Evolutionary conservation across 495 filamentous ascomycete species (phyloP).

Genomic region (Talaromyces stipitatus): DNA sequence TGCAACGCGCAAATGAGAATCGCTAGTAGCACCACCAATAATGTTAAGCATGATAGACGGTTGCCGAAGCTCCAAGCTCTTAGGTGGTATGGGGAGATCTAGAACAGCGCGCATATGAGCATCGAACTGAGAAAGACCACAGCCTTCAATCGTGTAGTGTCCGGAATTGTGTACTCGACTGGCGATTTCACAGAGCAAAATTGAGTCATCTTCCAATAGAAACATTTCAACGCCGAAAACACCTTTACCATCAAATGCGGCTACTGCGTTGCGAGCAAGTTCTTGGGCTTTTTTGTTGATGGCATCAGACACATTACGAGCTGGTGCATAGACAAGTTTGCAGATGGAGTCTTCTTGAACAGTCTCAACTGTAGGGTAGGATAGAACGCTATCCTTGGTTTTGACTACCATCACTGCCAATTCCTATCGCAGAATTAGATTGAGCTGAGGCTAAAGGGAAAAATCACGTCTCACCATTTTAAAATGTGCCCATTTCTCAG

Average conservation of each 20-base stretch:
- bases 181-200: slow-evolving; percentile 91
- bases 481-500: slow-evolving; percentile 86
- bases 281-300: slow-evolving; percentile 61
- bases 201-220: slow-evolving; percentile 63
- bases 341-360: slow-evolving; percentile 93
- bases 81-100: slow-evolving; percentile 60
- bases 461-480: slow-evolving; percentile 39
- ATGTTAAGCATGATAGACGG: slow-evolving; percentile 95
- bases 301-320: slow-evolving; percentile 56
- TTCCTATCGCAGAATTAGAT: slow-evolving; percentile 39
- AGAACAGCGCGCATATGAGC: slow-evolving; percentile 83
- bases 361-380: slow-evolving; percentile 89
- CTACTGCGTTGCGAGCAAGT: slow-evolving; percentile 71
- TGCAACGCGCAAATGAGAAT: slow-evolving; percentile 64
- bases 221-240: slow-evolving; percentile 98
- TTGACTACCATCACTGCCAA: slow-evolving; percentile 92
- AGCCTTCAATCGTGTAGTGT: slow-evolving; percentile 95
- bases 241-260: slow-evolving; percentile 76
- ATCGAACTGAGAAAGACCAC: slow-evolving; percentile 83
- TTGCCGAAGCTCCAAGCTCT: slow-evolving; percentile 51
- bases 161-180: slow-evolving; percentile 94
- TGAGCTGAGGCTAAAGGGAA: not conserved
- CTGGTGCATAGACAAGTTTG: slow-evolving; percentile 85
- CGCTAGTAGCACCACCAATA: slow-evolving; percentile 63
- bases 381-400: slow-evolving; percentile 67